Percentiles rank a stretch among this genome's conserved stretches.
Evolutionary conservation across 176 grass and related monocot genomes (phyloP).

Genomic region (Aechmea fasciata): DNA sequence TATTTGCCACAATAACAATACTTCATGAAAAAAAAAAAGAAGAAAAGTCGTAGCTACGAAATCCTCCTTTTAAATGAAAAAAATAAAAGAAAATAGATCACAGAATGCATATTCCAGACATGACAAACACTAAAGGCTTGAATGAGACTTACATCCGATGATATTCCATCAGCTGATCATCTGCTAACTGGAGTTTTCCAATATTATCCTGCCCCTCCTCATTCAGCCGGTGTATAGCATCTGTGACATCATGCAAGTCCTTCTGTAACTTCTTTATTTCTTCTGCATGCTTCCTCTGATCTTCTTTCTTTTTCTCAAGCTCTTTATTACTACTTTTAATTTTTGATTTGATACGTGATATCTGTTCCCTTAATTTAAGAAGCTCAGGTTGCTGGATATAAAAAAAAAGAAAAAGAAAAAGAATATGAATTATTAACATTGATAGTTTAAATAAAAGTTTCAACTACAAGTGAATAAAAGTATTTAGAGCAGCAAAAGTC

Average conservation of each 20-base stretch:
- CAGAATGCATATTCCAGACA: background rate
- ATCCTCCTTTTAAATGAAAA: too few species aligned
- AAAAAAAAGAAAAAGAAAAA: slow-evolving; percentile 19
- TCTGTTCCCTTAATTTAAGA: slow-evolving; percentile 86
- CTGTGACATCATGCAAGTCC: slow-evolving; percentile 62
- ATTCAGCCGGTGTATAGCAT: slow-evolving; percentile 49
- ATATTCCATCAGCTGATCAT: slow-evolving; percentile 74
- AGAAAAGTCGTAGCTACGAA: background rate
- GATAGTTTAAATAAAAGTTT: too few species aligned
- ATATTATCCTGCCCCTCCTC: slow-evolving; percentile 56
- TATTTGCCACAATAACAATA: background rate
- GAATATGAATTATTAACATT: background rate
- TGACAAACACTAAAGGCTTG: slow-evolving; percentile 4
- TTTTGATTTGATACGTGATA: slow-evolving; percentile 92
- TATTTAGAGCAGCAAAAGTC: background rate
- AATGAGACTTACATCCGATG: slow-evolving; percentile 70
- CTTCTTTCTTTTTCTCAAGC: slow-evolving; percentile 91
- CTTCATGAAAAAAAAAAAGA: background rate
- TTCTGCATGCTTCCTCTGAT: slow-evolving; percentile 65
- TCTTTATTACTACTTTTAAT: slow-evolving; percentile 95
- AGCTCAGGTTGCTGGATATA: slow-evolving; percentile 87
- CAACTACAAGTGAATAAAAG: too few species aligned
- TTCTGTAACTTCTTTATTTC: slow-evolving; percentile 66
- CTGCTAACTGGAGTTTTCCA: slow-evolving; percentile 81
- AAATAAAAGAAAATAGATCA: too few species aligned